phyloP scores from a whole-genome alignment of 805 yeast species.

The Saturnispora quitensis region DNA sequence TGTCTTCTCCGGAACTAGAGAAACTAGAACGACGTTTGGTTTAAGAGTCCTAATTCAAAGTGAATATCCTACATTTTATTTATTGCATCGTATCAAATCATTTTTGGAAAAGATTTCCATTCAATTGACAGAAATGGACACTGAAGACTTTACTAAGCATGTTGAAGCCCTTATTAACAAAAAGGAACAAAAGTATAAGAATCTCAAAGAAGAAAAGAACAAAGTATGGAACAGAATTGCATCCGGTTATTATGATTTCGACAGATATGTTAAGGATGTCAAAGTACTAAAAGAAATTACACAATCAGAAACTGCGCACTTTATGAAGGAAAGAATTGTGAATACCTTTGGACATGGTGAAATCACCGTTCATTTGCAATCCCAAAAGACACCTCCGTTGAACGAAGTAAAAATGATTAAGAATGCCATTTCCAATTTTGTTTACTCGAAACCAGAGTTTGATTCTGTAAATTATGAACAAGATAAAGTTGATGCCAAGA shows the following conservation, averaged over 20 bases:
- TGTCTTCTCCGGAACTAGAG: constrained; percentile 69
- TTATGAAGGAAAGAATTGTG: constrained; percentile 28
- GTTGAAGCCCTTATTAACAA: constrained; percentile 58
- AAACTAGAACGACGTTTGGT: constrained; percentile 64
- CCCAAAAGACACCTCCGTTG: constrained; percentile 31
- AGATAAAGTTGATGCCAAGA: constrained; percentile 11
- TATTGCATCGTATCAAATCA: constrained; percentile 66
- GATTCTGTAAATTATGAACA: constrained; percentile 22
- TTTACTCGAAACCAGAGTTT: constrained; percentile 21
- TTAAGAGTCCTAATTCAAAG: constrained; percentile 74
- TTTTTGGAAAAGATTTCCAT: constrained; percentile 40
- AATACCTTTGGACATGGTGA: constrained; percentile 26
- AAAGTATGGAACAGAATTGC: constrained; percentile 60
- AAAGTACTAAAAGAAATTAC: constrained; percentile 43
- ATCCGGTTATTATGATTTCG: constrained; percentile 73
- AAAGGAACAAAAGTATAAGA: constrained; percentile 65
- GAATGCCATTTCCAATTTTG: constrained; percentile 24
- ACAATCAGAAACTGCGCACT: constrained; percentile 41
- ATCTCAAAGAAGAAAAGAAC: constrained; percentile 64
- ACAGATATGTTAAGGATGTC: constrained; percentile 48
- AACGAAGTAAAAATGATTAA: constrained; percentile 19
- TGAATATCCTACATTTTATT: constrained; percentile 63
- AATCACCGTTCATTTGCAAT: constrained; percentile 54
- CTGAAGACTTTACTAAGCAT: constrained; percentile 59
- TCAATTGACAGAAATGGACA: constrained; percentile 34